These are phyloP conservation scores for Chrysopogon serrulatus DNA, from an alignment of 176 grass and related monocot species.

Conservation along the genomic window DNA sequence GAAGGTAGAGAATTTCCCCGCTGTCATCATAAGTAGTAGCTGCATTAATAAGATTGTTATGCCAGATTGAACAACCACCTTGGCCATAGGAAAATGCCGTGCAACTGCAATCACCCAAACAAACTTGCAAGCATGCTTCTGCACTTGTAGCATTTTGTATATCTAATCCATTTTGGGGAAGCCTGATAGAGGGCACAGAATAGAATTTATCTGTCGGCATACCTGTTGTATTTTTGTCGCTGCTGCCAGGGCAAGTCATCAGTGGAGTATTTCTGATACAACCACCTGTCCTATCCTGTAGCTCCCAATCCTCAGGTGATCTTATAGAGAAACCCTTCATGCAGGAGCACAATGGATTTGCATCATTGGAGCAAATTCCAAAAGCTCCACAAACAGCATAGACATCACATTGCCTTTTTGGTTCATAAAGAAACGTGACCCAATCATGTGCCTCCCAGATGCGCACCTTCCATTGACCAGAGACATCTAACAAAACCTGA, in stretches of 20 bases:
- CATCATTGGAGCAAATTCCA: slow-evolving; percentile 24
- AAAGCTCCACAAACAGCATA: slow-evolving; percentile 55
- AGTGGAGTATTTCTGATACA: slow-evolving; percentile 40
- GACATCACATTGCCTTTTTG: slow-evolving; percentile 35
- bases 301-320: slow-evolving; percentile 33
- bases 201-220: slow-evolving; percentile 48
- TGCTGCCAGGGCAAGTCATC: slow-evolving; percentile 24
- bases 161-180: slow-evolving; percentile 15
- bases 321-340: slow-evolving; percentile 41
- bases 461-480: slow-evolving; percentile 21
- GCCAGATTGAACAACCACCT: slow-evolving; percentile 22
- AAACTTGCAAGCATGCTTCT: slow-evolving; percentile 22
- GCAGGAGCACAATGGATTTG: slow-evolving; percentile 27
- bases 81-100: slow-evolving; percentile 6
- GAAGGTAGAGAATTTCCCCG: slow-evolving; percentile 45
- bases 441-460: slow-evolving; percentile 33
- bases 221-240: neutral
- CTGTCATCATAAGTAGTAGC: neutral
- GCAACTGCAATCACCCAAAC: slow-evolving; percentile 17
- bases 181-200: neutral
- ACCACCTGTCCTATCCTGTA: slow-evolving; percentile 30
- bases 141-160: neutral
- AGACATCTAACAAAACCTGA: slow-evolving; percentile 16
- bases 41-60: slow-evolving; percentile 41
- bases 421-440: neutral